Conservation (phyloP, 179 eudicot species). For the Corrigiola litoralis region DNA sequence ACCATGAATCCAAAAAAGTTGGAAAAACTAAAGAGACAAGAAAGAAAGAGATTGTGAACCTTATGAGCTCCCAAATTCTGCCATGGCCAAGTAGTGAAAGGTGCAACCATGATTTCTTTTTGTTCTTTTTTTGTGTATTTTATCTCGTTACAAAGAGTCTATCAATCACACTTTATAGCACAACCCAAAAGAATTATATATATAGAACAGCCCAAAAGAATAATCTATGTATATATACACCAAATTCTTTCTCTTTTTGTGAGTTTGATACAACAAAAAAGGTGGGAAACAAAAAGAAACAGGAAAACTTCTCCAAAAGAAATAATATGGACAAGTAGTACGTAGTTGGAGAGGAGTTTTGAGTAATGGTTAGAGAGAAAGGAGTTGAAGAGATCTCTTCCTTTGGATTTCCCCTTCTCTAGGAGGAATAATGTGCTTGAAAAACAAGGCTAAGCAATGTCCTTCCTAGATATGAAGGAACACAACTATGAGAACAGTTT, state of each 20-base stretch:
- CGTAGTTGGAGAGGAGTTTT: background rate
- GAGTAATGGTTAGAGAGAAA: background rate
- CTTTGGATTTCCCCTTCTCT: background rate
- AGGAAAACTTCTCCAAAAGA: no score
- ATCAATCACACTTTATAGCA: constrained; percentile 1
- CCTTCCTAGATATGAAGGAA: constrained; percentile 4
- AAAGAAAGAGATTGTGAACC: constrained; percentile 27
- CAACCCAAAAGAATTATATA: background rate
- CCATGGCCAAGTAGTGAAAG: constrained; percentile 83
- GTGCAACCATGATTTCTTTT: constrained; percentile 25
- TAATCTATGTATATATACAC: background rate
- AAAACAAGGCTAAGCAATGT: background rate
- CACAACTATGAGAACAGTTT: constrained; percentile 14
- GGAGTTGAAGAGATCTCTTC: background rate
- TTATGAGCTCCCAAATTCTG: constrained; percentile 55
- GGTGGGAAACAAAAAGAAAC: constrained; percentile 12
- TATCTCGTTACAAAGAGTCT: background rate
- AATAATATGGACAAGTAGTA: no score
- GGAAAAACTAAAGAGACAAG: background rate
- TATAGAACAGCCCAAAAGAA: background rate
- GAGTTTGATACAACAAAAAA: constrained; percentile 8
- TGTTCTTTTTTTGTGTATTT: background rate
- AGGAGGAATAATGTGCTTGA: background rate
- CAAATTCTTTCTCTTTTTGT: constrained; percentile 6
- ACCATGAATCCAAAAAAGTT: background rate